Evolutionary conservation across 192 early-diverging fungal genomes (phyloP).

Genomic region (Pecoramyces ruminantium): DNA sequence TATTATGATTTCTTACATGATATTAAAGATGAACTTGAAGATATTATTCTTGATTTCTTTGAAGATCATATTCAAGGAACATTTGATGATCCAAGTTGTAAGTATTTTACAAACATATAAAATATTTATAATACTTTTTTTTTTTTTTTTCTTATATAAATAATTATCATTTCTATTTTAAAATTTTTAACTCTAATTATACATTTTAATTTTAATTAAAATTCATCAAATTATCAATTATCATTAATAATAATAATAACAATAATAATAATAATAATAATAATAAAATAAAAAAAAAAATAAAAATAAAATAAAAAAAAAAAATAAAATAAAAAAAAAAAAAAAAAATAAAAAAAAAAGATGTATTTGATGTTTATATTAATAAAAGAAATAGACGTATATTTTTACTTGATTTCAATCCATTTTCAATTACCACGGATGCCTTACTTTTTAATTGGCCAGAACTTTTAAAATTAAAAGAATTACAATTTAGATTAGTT

Average conservation of each 20-base stretch:
- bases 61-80: conserved; percentile 32
- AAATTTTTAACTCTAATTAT: too few relatives aligned
- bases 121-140: too few relatives aligned
- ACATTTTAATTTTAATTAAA: too few relatives aligned
- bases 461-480: conserved; percentile 33
- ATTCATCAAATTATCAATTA: too few relatives aligned
- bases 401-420: conserved; percentile 85
- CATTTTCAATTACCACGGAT: conserved; percentile 63
- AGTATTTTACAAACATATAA: too few relatives aligned
- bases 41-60: conserved; percentile 48
- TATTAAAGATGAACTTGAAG: conserved; percentile 30
- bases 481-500: conserved; percentile 9
- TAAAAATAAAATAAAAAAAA: too few relatives aligned
- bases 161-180: too few relatives aligned
- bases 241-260: too few relatives aligned
- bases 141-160: too few relatives aligned
- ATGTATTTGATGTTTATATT: conserved; percentile 83
- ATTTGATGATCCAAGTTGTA: conserved; percentile 54
- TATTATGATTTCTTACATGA: conserved; percentile 61
- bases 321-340: too few relatives aligned
- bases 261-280: too few relatives aligned
- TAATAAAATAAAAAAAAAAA: too few relatives aligned
- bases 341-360: conserved; percentile 22
- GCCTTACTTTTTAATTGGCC: conserved; percentile 66
- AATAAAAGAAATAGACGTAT: conserved; percentile 33